Conservation (phyloP, 768 basidiomycete species). For the Boletus rex-veris region DNA sequence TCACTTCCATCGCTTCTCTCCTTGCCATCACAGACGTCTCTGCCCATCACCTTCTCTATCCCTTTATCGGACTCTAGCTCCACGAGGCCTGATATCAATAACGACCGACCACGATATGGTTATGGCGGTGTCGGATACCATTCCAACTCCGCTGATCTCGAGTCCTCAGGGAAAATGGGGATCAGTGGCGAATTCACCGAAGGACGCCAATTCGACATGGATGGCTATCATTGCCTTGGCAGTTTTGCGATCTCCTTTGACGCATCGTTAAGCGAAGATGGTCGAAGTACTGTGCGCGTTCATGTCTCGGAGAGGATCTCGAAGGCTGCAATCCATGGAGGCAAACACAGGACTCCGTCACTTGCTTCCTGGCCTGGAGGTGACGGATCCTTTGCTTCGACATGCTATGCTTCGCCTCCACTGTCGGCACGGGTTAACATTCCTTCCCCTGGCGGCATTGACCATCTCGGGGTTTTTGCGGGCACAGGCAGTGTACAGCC, state of each 20-base stretch:
- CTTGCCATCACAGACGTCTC: constrained; percentile 53
- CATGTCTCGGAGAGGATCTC: constrained; percentile 49
- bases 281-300: constrained; percentile 71
- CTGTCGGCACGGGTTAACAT: constrained; percentile 37
- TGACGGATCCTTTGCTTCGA: constrained; percentile 16
- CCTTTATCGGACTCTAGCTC: constrained; percentile 39
- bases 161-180: constrained; percentile 26
- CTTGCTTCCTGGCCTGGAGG: constrained; percentile 27
- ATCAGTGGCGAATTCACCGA: constrained; percentile 34
- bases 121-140: constrained; percentile 43
- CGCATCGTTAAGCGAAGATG: constrained; percentile 56
- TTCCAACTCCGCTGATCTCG: constrained; percentile 41
- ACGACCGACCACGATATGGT: constrained; percentile 49
- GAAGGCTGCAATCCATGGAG: constrained; percentile 8
- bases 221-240: constrained; percentile 45
- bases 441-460: constrained; percentile 34
- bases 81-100: constrained; percentile 45
- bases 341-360: constrained; percentile 17
- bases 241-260: constrained; percentile 75
- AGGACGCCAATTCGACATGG: constrained; percentile 53
- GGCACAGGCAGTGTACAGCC: constrained; percentile 42
- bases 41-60: constrained; percentile 55
- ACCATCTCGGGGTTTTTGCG: constrained; percentile 53
- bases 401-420: constrained; percentile 31
- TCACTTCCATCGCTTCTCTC: constrained; percentile 73